Evolutionary conservation across 352 stramenopile species (phyloP).

Genomic region (Globisporangium paroecandrum): DNA sequence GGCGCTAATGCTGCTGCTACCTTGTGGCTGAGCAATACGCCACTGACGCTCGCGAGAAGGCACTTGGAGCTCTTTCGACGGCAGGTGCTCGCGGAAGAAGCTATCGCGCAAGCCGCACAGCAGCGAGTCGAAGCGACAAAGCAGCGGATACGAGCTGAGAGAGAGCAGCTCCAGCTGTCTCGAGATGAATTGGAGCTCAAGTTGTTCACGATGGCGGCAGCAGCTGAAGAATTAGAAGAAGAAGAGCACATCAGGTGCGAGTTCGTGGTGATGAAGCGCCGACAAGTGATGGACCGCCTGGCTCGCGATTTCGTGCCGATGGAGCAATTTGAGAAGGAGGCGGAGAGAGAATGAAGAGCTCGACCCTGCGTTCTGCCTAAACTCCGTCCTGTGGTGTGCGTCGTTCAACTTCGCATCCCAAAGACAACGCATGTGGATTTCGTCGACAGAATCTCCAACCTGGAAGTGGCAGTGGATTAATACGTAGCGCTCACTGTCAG

Average conservation of each 20-base stretch:
- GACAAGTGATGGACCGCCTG: neutral
- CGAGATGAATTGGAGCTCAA: constrained; percentile 2
- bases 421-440: too few species aligned
- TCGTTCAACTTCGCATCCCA: too few species aligned
- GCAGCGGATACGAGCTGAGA: neutral
- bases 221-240: neutral
- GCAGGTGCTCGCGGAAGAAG: neutral
- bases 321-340: neutral
- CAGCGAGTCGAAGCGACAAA: neutral
- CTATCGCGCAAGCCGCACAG: neutral
- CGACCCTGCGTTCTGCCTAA: too few species aligned
- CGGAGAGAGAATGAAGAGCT: neutral
- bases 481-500: too few species aligned
- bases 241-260: neutral
- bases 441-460: too few species aligned
- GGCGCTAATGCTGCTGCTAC: neutral
- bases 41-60: neutral
- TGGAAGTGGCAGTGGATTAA: too few species aligned
- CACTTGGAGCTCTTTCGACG: constrained; percentile 3
- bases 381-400: too few species aligned
- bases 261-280: constrained; percentile 4
- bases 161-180: neutral
- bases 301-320: neutral
- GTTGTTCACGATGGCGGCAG: neutral
- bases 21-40: neutral